Evolutionary conservation across 306 rosid species (phyloP).

Genomic region (Glycine tomentella): DNA sequence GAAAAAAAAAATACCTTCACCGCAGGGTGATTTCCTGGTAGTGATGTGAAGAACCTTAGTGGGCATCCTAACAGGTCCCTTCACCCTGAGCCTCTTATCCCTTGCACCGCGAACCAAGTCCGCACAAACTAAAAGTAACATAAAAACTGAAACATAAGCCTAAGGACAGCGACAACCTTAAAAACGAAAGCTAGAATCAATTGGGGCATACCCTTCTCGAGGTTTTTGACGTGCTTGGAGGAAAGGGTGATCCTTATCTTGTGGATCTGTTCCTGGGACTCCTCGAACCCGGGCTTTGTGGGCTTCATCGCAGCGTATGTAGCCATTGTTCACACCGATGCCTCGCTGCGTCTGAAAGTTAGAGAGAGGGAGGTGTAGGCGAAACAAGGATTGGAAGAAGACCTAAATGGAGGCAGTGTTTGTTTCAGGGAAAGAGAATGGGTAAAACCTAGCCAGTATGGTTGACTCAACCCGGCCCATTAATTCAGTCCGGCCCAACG

Average conservation of each 20-base stretch:
- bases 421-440: too few species aligned
- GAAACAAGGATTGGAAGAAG: too few species aligned
- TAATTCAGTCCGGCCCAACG: too few species aligned
- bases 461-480: too few species aligned
- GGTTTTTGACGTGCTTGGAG: conserved; percentile 83
- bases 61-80: conserved; percentile 94
- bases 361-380: too few species aligned
- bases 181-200: too few species aligned
- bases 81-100: conserved; percentile 80
- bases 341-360: too few species aligned
- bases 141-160: too few species aligned
- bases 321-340: conserved; percentile 38
- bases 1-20: conserved; percentile 66
- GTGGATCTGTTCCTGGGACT: conserved; percentile 43
- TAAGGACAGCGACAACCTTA: too few species aligned
- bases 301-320: conserved; percentile 86
- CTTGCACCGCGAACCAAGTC: conserved; percentile 90
- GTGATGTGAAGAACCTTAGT: conserved; percentile 82
- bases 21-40: conserved; percentile 89
- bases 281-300: conserved; percentile 75
- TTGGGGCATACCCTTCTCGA: conserved; percentile 68
- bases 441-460: too few species aligned
- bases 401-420: too few species aligned
- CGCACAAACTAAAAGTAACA: conserved; percentile 58
- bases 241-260: conserved; percentile 76